Percentiles rank a stretch among this genome's conserved stretches.
phyloP scores from a whole-genome alignment of 495 filamentous ascomycete genomes.

The Neurospora sp. region DNA sequence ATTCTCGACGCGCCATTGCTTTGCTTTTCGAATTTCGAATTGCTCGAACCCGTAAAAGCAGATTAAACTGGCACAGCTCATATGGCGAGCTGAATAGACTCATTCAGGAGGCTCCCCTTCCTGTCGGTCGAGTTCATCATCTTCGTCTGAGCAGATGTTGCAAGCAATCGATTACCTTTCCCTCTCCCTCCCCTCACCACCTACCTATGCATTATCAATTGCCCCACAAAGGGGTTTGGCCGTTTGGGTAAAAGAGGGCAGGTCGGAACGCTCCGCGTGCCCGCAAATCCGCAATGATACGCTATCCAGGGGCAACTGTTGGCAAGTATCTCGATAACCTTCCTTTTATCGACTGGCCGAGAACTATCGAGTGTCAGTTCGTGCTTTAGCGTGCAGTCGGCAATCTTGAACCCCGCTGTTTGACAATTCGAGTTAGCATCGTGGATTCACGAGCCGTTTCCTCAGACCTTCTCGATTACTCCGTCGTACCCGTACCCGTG shows the following conservation, averaged over 20 bases:
- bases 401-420: not conserved
- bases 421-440: not conserved
- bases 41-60: not conserved
- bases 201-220: not conserved
- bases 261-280: not conserved
- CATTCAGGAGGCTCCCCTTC: not conserved
- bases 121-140: not conserved
- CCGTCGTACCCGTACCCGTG: not conserved
- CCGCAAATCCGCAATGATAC: not conserved
- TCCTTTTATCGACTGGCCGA: not conserved
- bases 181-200: not conserved
- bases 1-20: not conserved
- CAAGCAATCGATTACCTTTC: not conserved
- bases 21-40: not conserved
- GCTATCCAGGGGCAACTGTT: not conserved
- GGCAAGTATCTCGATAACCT: not conserved
- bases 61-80: not conserved
- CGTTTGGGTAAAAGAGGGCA: not conserved
- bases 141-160: not conserved
- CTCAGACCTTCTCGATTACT: not conserved
- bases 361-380: not conserved
- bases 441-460: not conserved
- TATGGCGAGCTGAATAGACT: not conserved
- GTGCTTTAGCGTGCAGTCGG: not conserved
- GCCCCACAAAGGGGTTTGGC: not conserved